Base-by-base conservation (phyloP, 179 eudicot species). In the Patellifolia procumbens region DNA sequence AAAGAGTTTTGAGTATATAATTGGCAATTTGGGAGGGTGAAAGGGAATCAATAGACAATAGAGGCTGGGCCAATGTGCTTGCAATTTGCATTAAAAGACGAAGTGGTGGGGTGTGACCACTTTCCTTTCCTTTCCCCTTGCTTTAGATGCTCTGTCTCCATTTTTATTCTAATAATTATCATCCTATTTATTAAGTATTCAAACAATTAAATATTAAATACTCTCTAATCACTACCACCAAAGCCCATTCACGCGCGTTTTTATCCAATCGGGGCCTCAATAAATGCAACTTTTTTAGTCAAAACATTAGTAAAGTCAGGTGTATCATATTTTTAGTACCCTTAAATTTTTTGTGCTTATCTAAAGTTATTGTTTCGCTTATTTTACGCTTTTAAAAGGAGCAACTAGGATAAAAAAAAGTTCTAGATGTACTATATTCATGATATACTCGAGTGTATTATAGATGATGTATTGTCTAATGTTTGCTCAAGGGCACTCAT, bases 1-100 rank as follows among this genome's bases (percentile, higher is more conserved):
- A n/a, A 52, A 70, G 28, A 70, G n/a, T n/a, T n/a, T n/a, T n/a
- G n/a, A n/a, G 73, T 68, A 45, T 24, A 56, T 68, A 43, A 11
- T 24, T 12, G 4, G 72, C 35, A 24, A 70, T 28, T 31, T 70
- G 64, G 7, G 51, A 17, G 75, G 37, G 35, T 66, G 77, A 66
- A 72, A 73, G 73, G 81, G 73, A 78, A 73, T 78, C 67, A 56
- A 55, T 42, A 43, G 46, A 17, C 20, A n/a, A n/a, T n/a, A n/a
- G n/a, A n/a, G n/a, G n/a, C 7, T 52, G 61, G 73, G 42, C 42
- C 79, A 76, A 76, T 58, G 80, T 46, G 74, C 49, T 69, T 77
- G 48, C 74, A 77, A 52, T 32, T 49, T 78, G 76, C 71, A 61
- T 49, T 51, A 78, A 78, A 78, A 51, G 72, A 53, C 45, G 71